Base-by-base conservation (phyloP, 2,329 filamentous ascomycete species). In the Graphilbum sp. region DNA sequence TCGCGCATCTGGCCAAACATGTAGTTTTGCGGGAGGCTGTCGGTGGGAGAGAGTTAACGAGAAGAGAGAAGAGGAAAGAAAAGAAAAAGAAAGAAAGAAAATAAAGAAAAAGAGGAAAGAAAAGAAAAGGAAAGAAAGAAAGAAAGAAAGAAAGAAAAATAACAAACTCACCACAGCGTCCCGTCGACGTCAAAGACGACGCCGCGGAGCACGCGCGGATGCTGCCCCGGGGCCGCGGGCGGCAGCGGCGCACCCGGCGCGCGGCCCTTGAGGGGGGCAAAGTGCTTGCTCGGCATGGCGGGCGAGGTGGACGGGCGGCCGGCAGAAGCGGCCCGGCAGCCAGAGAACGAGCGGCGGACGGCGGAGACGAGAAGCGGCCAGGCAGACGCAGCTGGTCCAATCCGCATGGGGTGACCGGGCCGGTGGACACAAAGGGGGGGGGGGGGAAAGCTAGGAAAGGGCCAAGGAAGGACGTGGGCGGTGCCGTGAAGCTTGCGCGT, bases 161-260 rank as follows among this genome's bases (percentile, higher is more conserved):
- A 12, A 10, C 7, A 5, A 7, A 39, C 46, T 6, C 60, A 92
- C 87, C 80, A 95, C 43, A 96, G 60, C 19, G 88, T 98, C 4
- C 88, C 88, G 57, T 98, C 88, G 45, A 98, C 83, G 60, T 98
- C 88, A 58, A 96, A 96, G 13, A 96, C 67, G 2, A 79, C 59
- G 4, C 75, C 75, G 43, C 64, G 63, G 21, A 80, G 56, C n/a
- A 39, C 36, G 11, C 25, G 39, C 9, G 52, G 51, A 19, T 32
- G 39, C 20, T 38, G 40, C 4, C 23, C 29, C 16, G 24, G 20
- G 4, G 30, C 15, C 13, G 39, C n/a, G 3, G 25, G 16, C 10
- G 39, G n/a, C 16, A 38, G 31, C 19, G 50, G 47, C 3, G 54
- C 30, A 9, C 38, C 49, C 5, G 56, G 45, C 11, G 43, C 44